Base-by-base conservation (phyloP, 2,329 filamentous ascomycete species). In the Colletotrichum camelliae region DNA sequence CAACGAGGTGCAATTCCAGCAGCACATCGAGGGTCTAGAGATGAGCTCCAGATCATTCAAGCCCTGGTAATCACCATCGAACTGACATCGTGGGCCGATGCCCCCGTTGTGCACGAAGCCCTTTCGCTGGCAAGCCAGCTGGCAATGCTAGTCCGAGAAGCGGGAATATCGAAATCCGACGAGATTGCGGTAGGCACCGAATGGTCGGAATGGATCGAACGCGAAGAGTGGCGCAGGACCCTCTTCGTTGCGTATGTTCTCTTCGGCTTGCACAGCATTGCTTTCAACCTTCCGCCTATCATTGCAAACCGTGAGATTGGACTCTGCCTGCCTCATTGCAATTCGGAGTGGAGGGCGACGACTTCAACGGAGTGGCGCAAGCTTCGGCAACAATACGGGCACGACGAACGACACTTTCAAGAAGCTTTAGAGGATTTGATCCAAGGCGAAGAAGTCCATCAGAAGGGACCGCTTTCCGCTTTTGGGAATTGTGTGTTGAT, bases 201-300 rank as follows among this genome's bases (percentile, higher is more conserved):
- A n/a, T 90, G 89, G 88, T 82, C 86, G 75, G 87, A 89, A 24
- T 92, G 90, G 90, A 81, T 88, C 24, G 84, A 84, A 4, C 33
- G 15, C 5, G 72, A 70, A 13, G 52, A 61, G 48, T 60, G 61
- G 3, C 67, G 72, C 8, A 60, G 72, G 5, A 74, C 72, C 7
- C n/a, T 84, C 67, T 91, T 74, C 89, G 91, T 81, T 87, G 89
- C 81, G 87, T 82, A 80, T 58, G 75, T 78, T n/a, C 70, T 92
- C 78, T 90, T 90, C 75, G 91, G 92, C 78, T 84, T 92, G 3
- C 91, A 92, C 77, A 90, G 88, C 39, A 90, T 92, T 70, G 91
- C 91, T 78, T 92, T 91, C 83, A 90, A 92, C 80, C 89, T 91
- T 16, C 89, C 90, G 33, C 90, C 91, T 0, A 83, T 91, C 58